phyloP scores from a whole-genome alignment of 768 basidiomycete species.

The Leccinum fibrillosum region DNA sequence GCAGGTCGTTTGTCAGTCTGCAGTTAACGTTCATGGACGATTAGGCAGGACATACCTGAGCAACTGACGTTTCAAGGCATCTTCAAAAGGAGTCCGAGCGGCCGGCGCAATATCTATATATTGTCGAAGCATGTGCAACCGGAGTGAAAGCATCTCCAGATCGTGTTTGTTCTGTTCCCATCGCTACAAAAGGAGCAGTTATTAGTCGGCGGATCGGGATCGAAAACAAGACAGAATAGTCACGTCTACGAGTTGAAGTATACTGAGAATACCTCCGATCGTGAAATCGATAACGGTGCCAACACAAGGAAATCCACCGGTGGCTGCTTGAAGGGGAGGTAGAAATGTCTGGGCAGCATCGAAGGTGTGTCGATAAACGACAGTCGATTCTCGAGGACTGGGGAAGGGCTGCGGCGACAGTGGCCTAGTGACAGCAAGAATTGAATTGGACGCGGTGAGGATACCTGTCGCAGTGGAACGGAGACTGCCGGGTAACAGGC shows the following conservation, averaged over 20 bases:
- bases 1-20: neutral
- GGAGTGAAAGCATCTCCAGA: neutral
- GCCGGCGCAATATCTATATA: neutral
- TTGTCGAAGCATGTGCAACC: neutral
- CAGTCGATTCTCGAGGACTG: neutral
- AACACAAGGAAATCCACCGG: neutral
- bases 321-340: neutral
- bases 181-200: neutral
- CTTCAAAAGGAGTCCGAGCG: neutral
- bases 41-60: neutral
- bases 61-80: neutral
- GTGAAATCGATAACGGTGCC: conserved; percentile 2
- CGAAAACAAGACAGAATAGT: neutral
- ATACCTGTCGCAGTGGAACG: neutral
- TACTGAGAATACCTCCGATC: neutral
- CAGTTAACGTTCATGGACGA: too few relatives aligned
- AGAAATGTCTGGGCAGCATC: conserved; percentile 1
- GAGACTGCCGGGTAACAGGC: neutral
- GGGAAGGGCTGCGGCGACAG: too few relatives aligned
- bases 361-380: neutral
- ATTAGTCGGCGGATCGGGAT: neutral
- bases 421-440: neutral
- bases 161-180: conserved; percentile 8
- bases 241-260: conserved; percentile 7
- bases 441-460: neutral